Conservation (phyloP, 2,329 filamentous ascomycete genomes). For the Botrytis galanthina region DNA sequence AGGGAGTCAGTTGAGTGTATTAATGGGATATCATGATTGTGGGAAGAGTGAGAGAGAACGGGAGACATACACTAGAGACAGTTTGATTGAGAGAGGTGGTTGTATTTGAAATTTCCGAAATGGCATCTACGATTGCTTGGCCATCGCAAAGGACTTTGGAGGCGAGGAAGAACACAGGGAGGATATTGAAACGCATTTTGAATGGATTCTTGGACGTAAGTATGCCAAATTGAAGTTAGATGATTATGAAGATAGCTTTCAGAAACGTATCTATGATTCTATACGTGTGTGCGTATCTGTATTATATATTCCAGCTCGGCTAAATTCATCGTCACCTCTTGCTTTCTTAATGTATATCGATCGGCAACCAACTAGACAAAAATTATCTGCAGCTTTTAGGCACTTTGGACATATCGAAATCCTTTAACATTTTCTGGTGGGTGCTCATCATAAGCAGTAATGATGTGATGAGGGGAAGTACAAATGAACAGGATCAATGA, state of each 20-base stretch:
- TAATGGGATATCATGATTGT: neutral
- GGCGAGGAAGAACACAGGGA: constrained; percentile 24
- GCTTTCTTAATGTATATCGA: neutral
- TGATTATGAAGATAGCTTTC: too few species aligned
- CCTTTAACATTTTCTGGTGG: neutral
- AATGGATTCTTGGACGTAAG: fast-evolving
- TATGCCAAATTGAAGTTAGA: too few species aligned
- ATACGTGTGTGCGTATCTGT: neutral
- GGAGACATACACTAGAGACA: constrained; percentile 9
- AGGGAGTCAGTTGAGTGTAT: neutral
- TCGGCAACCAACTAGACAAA: neutral
- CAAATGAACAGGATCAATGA: neutral
- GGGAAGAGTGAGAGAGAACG: neutral
- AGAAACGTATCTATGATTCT: neutral
- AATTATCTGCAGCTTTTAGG: neutral
- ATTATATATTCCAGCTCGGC: neutral
- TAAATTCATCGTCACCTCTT: neutral
- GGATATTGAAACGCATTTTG: constrained; percentile 27
- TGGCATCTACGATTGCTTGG: constrained; percentile 29
- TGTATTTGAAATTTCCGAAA: constrained; percentile 27
- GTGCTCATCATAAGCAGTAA: neutral
- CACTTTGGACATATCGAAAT: neutral
- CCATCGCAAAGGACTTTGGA: constrained; percentile 31
- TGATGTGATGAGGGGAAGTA: neutral
- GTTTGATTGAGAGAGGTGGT: constrained; percentile 29